Evolutionary conservation across 805 yeast species (phyloP), one percentile per base, ranked within the genome.

Genomic region (Sungouiella blattae): DNA sequence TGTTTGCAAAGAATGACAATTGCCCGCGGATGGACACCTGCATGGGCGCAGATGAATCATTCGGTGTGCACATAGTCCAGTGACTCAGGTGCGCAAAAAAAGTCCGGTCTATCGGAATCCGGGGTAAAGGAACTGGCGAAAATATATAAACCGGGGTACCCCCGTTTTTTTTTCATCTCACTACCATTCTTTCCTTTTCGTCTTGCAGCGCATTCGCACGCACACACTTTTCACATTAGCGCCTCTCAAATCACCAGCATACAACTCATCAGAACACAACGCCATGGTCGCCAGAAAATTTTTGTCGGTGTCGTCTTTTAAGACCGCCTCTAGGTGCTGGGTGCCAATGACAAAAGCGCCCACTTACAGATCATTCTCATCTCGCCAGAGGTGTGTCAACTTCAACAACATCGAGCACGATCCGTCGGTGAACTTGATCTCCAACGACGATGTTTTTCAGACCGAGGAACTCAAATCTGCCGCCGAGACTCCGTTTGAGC

Each of bases 251-350:
- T n/a, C n/a, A n/a, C n/a, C n/a, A n/a, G n/a, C n/a, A n/a, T n/a
- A n/a, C n/a, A n/a, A n/a, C n/a, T n/a, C n/a, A n/a, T n/a, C n/a
- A n/a, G n/a, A n/a, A n/a, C n/a, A n/a, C n/a, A n/a, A n/a, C 30
- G 33, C 20, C 11, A 55, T 58, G 62, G 49, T 52, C 31, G 36
- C 53, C 21, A 53, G 50, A 44, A 57, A 57, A 43, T 52, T 63
- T 27, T 49, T 63, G 30, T 55, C 56, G 32, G 55, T 67, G 27
- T 49, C 67, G 22, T 47, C 64, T 13, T 57, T 53, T 52, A 64
- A 60, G 46, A 67, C 73, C 31, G 68, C 71, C 35, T 51, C 69
- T 30, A 61, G 69, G 41, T 64, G 70, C 49, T 67, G 71, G 71
- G 47, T 67, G 17, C 67, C 69, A 30, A 44, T 50, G 25, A n/a